Base-by-base conservation (phyloP, 176 grass and related monocot species). In the Hordeum vulgare region DNA sequence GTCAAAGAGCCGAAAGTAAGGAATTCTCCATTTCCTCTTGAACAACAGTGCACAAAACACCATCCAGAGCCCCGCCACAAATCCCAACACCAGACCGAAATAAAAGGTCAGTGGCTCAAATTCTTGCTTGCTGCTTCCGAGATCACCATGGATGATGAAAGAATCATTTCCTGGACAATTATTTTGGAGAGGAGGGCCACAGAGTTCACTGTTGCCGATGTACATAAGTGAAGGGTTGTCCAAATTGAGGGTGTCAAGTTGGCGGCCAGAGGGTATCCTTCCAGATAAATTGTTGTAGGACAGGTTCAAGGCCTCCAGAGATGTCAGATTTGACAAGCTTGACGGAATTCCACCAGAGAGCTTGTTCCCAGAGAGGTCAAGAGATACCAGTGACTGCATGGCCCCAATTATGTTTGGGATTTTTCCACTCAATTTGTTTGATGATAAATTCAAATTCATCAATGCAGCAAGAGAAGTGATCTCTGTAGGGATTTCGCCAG, bases 201-300 rank as follows among this genome's bases (percentile, higher is more conserved):
- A 91, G 14, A 88, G 61, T 6, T 65, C 35, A 8, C 27, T 51
- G 6, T 49, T 65, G 61, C 66, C 24, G 37, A 44, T 39, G 29
- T 88, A 92, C 13, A 74, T 67, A 8, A 86, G 35, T 6, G 53
- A 57, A 1, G 82, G 36, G 65, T 91, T 72, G 33, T n/a, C 18
- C 0, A 3, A 3, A 4, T 25, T 20, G 40, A 91, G 34, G 18
- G 85, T 91, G 26, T 84, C 78, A 4, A 87, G 59, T 77, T 91
- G 89, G 2, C 33, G 65, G 65, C 65, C 81, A 8, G 60, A 65
- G 0, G 80, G 89, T 31, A 87, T 84, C 41, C 15, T 87, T 44
- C 80, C 85, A 1, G 60, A 56, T 3, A 86, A 62, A 56, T 83
- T 75, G 66, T 90, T 90, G 39, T 86, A 90, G 5, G n/a, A 45